Evolutionary conservation across 345 rosid genomes (phyloP).

Genomic region (Linum trigynum): DNA sequence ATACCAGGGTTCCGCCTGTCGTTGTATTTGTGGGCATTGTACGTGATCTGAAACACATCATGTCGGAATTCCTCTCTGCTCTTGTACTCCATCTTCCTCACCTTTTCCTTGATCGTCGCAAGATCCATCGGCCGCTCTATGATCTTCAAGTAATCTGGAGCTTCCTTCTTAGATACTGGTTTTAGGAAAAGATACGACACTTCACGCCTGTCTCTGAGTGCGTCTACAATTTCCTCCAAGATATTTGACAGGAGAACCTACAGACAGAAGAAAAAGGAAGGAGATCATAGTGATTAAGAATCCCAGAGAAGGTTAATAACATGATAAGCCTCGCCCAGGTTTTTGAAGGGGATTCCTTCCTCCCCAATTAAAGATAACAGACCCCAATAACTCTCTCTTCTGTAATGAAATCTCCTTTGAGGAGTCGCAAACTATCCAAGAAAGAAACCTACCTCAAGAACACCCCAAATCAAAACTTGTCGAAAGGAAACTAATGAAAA

Average conservation of each 20-base stretch:
- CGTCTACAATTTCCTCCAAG: slow-evolving; percentile 66
- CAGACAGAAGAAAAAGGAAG: neutral
- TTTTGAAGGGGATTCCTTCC: too few relatives aligned
- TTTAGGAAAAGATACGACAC: slow-evolving; percentile 79
- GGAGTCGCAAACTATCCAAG: too few relatives aligned
- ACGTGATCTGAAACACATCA: slow-evolving; percentile 76
- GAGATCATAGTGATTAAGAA: neutral
- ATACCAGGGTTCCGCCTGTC: slow-evolving; percentile 75
- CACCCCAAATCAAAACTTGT: too few relatives aligned
- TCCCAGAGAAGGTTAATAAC: too few relatives aligned
- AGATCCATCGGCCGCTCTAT: slow-evolving; percentile 80
- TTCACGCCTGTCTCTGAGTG: slow-evolving; percentile 44
- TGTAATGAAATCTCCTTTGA: too few relatives aligned
- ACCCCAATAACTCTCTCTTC: too few relatives aligned
- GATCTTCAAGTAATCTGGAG: slow-evolving; percentile 68
- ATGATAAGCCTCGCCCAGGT: too few relatives aligned
- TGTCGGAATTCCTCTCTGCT: slow-evolving; percentile 61
- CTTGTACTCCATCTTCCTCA: slow-evolving; percentile 74
- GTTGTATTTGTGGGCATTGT: slow-evolving; percentile 75
- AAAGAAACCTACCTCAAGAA: too few relatives aligned
- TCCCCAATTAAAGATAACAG: too few relatives aligned
- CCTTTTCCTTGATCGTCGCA: slow-evolving; percentile 73
- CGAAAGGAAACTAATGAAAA: too few relatives aligned
- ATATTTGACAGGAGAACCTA: slow-evolving; percentile 86
- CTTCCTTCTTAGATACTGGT: slow-evolving; percentile 85